A percentile compares a stretch with the other conserved stretches of the same genome.
Conservation (phyloP, 2,329 filamentous ascomycete species). For the Drechslerella coelobrocha region DNA sequence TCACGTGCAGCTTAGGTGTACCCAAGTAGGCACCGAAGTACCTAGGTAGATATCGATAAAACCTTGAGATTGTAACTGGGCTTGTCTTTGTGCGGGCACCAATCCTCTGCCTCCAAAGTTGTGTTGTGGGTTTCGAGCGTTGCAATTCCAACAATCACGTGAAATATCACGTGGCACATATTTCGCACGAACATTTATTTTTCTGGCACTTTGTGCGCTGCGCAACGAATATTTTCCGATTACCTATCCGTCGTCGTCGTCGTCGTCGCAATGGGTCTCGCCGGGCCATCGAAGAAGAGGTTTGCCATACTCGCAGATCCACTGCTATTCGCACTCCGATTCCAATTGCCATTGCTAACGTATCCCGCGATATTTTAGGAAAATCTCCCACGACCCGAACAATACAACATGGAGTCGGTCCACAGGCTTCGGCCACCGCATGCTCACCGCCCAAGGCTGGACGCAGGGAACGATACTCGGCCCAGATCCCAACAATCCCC, state of each 20-base stretch:
- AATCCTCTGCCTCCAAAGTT: too few species aligned
- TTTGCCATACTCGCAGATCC: background rate
- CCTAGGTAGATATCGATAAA: too few species aligned
- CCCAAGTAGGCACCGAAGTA: too few species aligned
- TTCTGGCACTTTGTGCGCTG: background rate
- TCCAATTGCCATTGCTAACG: background rate
- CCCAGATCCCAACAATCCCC: slow-evolving; percentile 69
- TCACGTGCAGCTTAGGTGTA: too few species aligned
- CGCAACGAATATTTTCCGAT: background rate
- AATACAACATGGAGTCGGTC: slow-evolving; percentile 92
- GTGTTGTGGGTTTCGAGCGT: too few species aligned
- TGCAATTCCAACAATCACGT: too few species aligned
- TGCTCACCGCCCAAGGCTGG: slow-evolving; percentile 90
- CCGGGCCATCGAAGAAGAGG: slow-evolving; percentile 49
- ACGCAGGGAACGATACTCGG: slow-evolving; percentile 83
- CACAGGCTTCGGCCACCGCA: slow-evolving; percentile 85
- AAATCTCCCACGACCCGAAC: slow-evolving; percentile 89
- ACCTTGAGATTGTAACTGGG: too few species aligned
- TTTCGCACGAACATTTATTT: background rate
- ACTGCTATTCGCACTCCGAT: background rate
- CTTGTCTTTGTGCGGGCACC: too few species aligned
- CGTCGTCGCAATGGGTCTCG: slow-evolving; percentile 47
- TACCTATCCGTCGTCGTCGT: background rate
- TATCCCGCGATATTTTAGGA: slow-evolving; percentile 59
- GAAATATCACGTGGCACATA: too few species aligned